Evolutionary conservation across 2,329 filamentous ascomycete genomes (phyloP), one percentile per base, ranked within the genome.

Genomic region (Pyrenochaeta sp.): DNA sequence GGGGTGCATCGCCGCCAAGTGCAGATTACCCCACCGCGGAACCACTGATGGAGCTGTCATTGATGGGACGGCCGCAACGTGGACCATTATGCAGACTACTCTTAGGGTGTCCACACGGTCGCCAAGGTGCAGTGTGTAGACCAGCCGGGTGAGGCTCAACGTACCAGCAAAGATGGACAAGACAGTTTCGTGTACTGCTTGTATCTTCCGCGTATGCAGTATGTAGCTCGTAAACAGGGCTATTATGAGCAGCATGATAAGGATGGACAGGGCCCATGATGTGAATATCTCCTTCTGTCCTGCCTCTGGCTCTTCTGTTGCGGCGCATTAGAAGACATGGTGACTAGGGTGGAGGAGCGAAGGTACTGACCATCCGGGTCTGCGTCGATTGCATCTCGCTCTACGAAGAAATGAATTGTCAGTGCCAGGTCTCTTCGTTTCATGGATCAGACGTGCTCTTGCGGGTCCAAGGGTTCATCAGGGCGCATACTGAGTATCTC

Each of bases 191-290:
- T 99, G 95, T 53, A 99, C 90, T 28, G 95, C 95, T 73, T 97
- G 95, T 55, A 99, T 93, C 81, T 96, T 97, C 80, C 92, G 93
- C 81, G 95, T 92, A 80, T 98, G 94, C 60, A 99, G 86, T 68
- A 96, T 90, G 81, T 99, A 99, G 84, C 93, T 97, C 44, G 93
- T 96, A 79, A 98, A 96, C 71, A 99, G 91, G 62, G 95, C 94
- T 66, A 91, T 87, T 68, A 98, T 97, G 72, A 99, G 88, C 69
- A 99, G 88, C 81, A 92, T 86, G 71, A 99, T 97, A 70, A 96
- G 88, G 74, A 99, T 99, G 81, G 97, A 97, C 67, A 99, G 88
- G 30, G 94, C 93, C 93, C 92, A 97, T 82, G 95, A 97, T 71
- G 93, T 91, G 76, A 93, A 92, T 65, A 97, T 91, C 82, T 99